phyloP scores from a whole-genome alignment of 1,284 basidiomycete species.

The Rhodotorula mucilaginosa region DNA sequence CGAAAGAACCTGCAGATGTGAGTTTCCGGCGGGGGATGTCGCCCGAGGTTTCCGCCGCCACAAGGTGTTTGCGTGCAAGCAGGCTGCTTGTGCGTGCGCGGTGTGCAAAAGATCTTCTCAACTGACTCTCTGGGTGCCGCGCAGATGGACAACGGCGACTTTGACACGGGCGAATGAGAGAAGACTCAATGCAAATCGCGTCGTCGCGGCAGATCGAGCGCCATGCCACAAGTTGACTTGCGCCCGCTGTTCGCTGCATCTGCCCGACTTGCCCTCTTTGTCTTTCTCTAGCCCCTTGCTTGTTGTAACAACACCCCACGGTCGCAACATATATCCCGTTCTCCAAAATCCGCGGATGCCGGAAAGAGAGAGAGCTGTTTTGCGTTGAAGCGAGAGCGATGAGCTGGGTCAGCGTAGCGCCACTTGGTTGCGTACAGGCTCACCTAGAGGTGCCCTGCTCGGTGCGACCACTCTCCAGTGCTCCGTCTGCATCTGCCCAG shows the following conservation, averaged over 20 bases:
- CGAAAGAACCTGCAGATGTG: slow-evolving; percentile 45
- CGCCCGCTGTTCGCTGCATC: neutral
- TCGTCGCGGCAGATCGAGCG: too few species aligned
- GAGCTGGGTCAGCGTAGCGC: too few species aligned
- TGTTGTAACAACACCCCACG: slow-evolving; percentile 5
- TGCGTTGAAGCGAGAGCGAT: too few species aligned
- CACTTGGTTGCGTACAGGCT: too few species aligned
- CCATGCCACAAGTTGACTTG: too few species aligned
- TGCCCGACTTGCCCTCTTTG: too few species aligned
- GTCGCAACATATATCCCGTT: neutral
- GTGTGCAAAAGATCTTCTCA: too few species aligned
- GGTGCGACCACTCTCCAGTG: neutral
- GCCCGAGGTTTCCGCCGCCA: too few species aligned
- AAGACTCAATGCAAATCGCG: neutral
- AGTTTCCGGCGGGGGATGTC: neutral
- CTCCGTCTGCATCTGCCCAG: neutral
- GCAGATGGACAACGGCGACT: slow-evolving; percentile 43
- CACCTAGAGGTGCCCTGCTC: too few species aligned
- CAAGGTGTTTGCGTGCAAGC: too few species aligned
- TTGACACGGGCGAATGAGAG: slow-evolving; percentile 37
- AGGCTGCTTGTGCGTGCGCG: neutral
- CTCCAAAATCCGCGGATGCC: neutral
- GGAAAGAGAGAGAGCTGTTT: too few species aligned
- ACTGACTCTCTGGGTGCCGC: neutral
- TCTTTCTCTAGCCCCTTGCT: neutral